Percentiles rank a stretch among this genome's conserved stretches.
Conservation (phyloP, 2,329 filamentous ascomycete species). For the Acrocalymma vagum region DNA sequence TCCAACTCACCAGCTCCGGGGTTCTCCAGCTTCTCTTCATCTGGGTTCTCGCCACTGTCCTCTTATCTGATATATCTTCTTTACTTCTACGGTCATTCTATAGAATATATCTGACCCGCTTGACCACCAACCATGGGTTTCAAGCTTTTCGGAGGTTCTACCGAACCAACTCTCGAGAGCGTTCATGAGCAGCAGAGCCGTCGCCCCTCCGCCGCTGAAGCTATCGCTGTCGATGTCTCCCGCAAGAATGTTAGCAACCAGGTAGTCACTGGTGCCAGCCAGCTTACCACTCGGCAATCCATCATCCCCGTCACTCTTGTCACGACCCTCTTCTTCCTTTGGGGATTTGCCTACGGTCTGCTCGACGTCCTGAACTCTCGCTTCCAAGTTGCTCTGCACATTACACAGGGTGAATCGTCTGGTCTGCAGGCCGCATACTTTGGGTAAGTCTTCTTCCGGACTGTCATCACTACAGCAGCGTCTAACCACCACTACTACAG, state of each 20-base stretch:
- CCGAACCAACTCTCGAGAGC: slow-evolving; percentile 45
- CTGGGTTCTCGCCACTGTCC: slow-evolving; percentile 15
- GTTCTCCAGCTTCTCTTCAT: slow-evolving; percentile 21
- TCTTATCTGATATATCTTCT: slow-evolving; percentile 10
- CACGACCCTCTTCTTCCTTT: slow-evolving; percentile 61
- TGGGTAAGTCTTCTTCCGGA: slow-evolving; percentile 52
- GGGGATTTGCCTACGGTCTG: slow-evolving; percentile 59
- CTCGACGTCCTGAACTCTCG: slow-evolving; percentile 56
- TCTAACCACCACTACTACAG: slow-evolving; percentile 27
- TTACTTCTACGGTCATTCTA: slow-evolving; percentile 2
- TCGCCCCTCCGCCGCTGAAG: slow-evolving; percentile 45
- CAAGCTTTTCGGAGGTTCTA: slow-evolving; percentile 35
- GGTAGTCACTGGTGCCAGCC: slow-evolving; percentile 44
- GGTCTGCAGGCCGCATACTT: slow-evolving; percentile 73
- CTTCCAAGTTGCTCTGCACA: slow-evolving; percentile 52
- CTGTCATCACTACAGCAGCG: no score
- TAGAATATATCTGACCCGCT: slow-evolving; percentile 2
- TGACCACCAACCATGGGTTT: slow-evolving; percentile 26
- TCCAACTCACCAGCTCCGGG: slow-evolving; percentile 30
- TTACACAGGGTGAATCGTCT: slow-evolving; percentile 63
- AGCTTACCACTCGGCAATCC: slow-evolving; percentile 54
- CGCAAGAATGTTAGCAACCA: slow-evolving; percentile 47
- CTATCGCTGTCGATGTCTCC: slow-evolving; percentile 38
- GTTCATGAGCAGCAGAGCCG: slow-evolving; percentile 46
- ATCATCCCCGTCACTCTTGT: slow-evolving; percentile 59